Evolutionary conservation across 1,139 yeast species (phyloP), one percentile per base, ranked within the genome.

Genomic region (Nadsonia starkeyi-henricii): DNA sequence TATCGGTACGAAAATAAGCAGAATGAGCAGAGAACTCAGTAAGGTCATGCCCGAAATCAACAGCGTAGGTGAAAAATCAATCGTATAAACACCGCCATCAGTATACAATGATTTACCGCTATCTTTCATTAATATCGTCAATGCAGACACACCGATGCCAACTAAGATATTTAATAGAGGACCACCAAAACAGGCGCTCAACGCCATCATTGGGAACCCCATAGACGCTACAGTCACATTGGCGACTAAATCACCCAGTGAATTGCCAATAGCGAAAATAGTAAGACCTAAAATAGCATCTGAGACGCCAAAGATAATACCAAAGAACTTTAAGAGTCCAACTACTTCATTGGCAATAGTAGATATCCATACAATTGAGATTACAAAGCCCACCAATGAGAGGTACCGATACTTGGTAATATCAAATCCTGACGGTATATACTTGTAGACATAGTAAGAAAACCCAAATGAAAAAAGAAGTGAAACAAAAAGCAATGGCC

Each of bases 101-200:
- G 45, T 45, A 23, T 5, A 23, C 17, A 47, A 54, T n/a, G 47
- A 52, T 26, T 48, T 52, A 20, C 53, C 44, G 36, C 54, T 57
- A 7, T 53, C 55, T 7, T 55, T 51, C 2, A 65, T 59, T 53
- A 79, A 67, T 1, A 75, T 64, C 2, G 81, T 55, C 41, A 85
- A 57, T 0, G 91, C 85, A 55, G 83, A 80, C 7, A 81, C 64
- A 1, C 86, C 85, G 23, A 81, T 65, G 1, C 88, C 88, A 3
- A 79, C 62, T 4, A 81, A 61, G 41, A 81, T 69, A 54, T 79
- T 80, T 46, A 81, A 60, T 57, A 89, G 67, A 0, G 97, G 97
- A 1, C 96, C 93, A 1, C 96, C 97, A 63, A 88, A 85, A 60
- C 96, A 89, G 0, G 97, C 96, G 15, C 94, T 84, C 42, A 91